These are phyloP conservation scores for Ascochyta clinopodiicola DNA, from an alignment of 2,329 filamentous ascomycete species.

Conservation along the genomic window DNA sequence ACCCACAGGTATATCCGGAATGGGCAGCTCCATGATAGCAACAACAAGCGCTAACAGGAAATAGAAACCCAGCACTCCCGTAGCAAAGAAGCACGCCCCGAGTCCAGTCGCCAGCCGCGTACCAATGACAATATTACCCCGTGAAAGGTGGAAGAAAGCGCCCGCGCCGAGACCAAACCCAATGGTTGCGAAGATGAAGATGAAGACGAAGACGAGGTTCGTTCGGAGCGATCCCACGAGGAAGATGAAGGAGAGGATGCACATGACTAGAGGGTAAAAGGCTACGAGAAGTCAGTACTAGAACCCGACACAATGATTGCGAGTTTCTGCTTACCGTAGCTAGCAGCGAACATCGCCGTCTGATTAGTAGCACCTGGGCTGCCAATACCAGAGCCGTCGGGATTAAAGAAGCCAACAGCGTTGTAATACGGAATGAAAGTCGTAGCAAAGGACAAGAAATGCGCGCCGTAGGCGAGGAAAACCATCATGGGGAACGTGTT, in stretches of 20 bases:
- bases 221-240: conserved; percentile 22
- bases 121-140: conserved; percentile 9
- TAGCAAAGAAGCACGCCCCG: conserved; percentile 25
- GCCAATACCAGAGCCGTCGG: conserved; percentile 22
- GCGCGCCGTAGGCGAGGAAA: conserved; percentile 25
- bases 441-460: conserved; percentile 23
- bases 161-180: conserved; percentile 25
- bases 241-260: conserved; percentile 25
- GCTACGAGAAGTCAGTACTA: conserved; percentile 7
- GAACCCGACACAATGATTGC: neutral
- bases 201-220: conserved; percentile 25
- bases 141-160: conserved; percentile 21
- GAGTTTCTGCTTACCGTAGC: conserved; percentile 13
- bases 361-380: conserved; percentile 20
- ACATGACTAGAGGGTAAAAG: conserved; percentile 24
- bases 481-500: conserved; percentile 28
- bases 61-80: conserved; percentile 21
- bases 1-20: conserved; percentile 19
- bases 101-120: conserved; percentile 14
- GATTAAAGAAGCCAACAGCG: conserved; percentile 24
- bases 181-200: conserved; percentile 23
- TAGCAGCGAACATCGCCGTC: conserved; percentile 17
- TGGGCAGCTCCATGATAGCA: conserved; percentile 26
- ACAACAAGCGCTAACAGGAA: conserved; percentile 20
- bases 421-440: conserved; percentile 24